These are phyloP conservation scores for Sugiyamaella japonica DNA, from an alignment of 1,139 yeast genomes.

Conservation along the genomic window DNA sequence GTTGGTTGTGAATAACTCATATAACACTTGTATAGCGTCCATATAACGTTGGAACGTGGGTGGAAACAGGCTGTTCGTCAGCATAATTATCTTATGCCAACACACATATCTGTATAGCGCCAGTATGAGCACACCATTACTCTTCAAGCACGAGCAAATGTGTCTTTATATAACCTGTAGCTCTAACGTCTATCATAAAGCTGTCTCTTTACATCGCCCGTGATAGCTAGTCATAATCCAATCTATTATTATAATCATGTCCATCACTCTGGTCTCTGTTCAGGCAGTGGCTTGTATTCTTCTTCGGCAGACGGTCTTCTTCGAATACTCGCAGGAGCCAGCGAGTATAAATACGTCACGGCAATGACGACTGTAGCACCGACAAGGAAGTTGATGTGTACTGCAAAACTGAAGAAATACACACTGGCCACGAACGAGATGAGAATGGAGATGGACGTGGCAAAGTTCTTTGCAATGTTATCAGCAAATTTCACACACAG, in stretches of 20 bases:
- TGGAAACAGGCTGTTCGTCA: too few relatives aligned
- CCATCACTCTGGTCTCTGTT: constrained; percentile 4
- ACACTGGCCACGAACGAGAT: constrained; percentile 44
- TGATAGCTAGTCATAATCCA: background rate
- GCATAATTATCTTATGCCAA: too few relatives aligned
- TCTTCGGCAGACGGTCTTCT: constrained; percentile 4
- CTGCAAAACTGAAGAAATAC: constrained; percentile 39
- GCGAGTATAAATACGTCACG: constrained; percentile 42
- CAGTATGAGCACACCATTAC: too few relatives aligned
- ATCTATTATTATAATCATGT: background rate
- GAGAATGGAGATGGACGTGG: constrained; percentile 45
- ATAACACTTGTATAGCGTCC: too few relatives aligned
- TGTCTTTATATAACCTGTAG: too few relatives aligned
- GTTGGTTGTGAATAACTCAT: too few relatives aligned
- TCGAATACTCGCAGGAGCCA: constrained; percentile 11
- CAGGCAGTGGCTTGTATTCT: constrained; percentile 15
- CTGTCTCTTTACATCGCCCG: too few relatives aligned
- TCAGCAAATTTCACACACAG: constrained; percentile 47
- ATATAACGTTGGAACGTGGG: too few relatives aligned
- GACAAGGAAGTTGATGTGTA: constrained; percentile 40
- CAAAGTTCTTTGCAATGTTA: constrained; percentile 47
- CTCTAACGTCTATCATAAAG: too few relatives aligned
- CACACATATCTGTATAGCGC: too few relatives aligned
- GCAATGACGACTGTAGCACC: constrained; percentile 43
- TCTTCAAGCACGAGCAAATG: too few relatives aligned